Evolutionary conservation across 768 basidiomycete species (phyloP), one percentile per base, ranked within the genome.

Genomic region (Russula vinacea): DNA sequence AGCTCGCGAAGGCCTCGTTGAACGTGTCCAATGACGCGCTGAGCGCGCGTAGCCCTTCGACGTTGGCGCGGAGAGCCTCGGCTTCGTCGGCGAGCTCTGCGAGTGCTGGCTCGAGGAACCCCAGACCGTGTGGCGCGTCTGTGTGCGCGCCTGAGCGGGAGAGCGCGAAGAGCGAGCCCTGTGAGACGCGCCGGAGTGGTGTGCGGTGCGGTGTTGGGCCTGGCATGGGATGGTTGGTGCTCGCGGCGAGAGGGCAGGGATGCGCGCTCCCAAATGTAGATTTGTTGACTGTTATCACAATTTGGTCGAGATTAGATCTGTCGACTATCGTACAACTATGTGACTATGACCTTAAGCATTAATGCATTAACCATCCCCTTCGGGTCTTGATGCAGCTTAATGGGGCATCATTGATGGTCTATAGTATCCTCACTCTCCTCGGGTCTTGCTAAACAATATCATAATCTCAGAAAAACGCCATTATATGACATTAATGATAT

Each of bases 1-100:
- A 95, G 72, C 90, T 92, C 16, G 94, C 90, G 71, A 98, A 96
- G 16, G 86, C 85, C 75, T 98, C 94, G 73, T 97, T 97, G 79
- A 96, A 96, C 5, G 84, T 86, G 16, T 84, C 83, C 58, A 98
- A 80, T 22, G 90, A 86, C 52, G 87, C 80, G 73, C 87, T 86
- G 66, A 98, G 82, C 29, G 80, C 78, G 65, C 83, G 83, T 71
- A 98, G 80, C 26, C 81, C 82, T 67, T 89, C 84, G 11, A 91
- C 76, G 74, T 94, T 94, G 10, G 83, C 77, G 56, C 90, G 87
- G 13, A 97, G 80, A 0, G 84, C 78, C 58, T 94, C 92, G 2
- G 87, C 85, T 77, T 98, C 94, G 76, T 98, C 94, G 19, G 89
- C 80, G 61, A 98, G 85, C 71, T 95, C 94, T 1, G 87, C 77